A percentile compares a stretch with the other conserved stretches of the same genome.
Evolutionary conservation across 192 early-diverging fungal genomes (phyloP).

Genomic region (Coemansia sp.): DNA sequence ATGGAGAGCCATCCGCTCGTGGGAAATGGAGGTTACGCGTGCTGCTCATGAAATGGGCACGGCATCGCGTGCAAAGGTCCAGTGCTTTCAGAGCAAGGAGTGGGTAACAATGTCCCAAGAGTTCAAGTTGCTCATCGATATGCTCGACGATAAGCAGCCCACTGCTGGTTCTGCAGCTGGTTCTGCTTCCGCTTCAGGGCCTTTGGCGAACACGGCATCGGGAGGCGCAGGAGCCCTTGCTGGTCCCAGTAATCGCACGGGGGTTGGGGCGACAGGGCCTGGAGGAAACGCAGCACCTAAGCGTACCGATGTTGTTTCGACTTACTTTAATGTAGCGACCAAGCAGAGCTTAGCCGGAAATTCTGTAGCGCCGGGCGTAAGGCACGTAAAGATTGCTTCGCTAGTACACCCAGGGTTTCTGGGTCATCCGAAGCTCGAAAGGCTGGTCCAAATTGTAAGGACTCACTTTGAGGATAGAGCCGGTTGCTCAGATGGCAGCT

Average conservation of each 20-base stretch:
- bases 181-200: background rate
- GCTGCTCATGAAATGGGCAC: slow-evolving; percentile 28
- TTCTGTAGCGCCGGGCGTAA: background rate
- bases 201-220: background rate
- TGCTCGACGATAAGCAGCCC: slow-evolving; percentile 18
- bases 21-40: slow-evolving; percentile 35
- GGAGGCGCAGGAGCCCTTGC: background rate
- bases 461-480: slow-evolving; percentile 65
- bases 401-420: slow-evolving; percentile 40
- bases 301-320: slow-evolving; percentile 48
- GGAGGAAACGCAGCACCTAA: background rate
- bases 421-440: slow-evolving; percentile 82
- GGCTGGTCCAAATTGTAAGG: slow-evolving; percentile 61
- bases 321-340: slow-evolving; percentile 38
- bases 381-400: slow-evolving; percentile 9
- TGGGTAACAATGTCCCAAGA: slow-evolving; percentile 31
- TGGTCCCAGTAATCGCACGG: background rate
- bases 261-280: background rate
- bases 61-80: slow-evolving; percentile 43
- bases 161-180: background rate
- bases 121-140: slow-evolving; percentile 29
- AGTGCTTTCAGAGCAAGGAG: slow-evolving; percentile 50
- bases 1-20: slow-evolving; percentile 35
- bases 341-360: slow-evolving; percentile 8
- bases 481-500: slow-evolving; percentile 18